These are phyloP conservation scores for Stenogyne calaminthoides DNA, from an alignment of 305 asterid species.

Conservation along the genomic window DNA sequence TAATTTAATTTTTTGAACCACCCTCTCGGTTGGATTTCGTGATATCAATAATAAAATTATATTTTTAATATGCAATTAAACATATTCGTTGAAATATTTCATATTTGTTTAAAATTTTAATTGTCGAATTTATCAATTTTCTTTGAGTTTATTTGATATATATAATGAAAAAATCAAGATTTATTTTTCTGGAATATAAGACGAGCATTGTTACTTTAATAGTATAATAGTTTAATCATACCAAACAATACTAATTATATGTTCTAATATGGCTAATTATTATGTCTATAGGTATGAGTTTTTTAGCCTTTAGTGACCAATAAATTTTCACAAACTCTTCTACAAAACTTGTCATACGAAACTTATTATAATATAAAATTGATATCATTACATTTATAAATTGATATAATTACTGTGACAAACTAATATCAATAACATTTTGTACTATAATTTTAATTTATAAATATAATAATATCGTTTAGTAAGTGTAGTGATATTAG, in stretches of 20 bases:
- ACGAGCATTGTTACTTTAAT: not conserved
- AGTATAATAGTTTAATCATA: too few relatives aligned
- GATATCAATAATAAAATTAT: slow-evolving; percentile 11
- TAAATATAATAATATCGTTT: too few relatives aligned
- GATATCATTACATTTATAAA: too few relatives aligned
- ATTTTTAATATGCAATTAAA: not conserved
- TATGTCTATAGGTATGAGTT: not conserved
- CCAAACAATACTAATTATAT: not conserved
- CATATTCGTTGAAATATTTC: not conserved
- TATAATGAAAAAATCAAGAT: not conserved
- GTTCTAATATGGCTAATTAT: too few relatives aligned
- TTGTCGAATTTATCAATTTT: not conserved
- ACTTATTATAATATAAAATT: too few relatives aligned
- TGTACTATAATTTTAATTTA: too few relatives aligned
- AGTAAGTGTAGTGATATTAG: too few relatives aligned
- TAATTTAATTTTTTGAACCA: not conserved
- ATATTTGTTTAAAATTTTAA: not conserved
- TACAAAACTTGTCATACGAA: too few relatives aligned
- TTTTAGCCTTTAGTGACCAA: not conserved
- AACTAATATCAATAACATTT: too few relatives aligned
- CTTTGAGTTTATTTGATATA: not conserved
- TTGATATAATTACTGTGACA: too few relatives aligned
- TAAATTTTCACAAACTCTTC: too few relatives aligned
- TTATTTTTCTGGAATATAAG: not conserved
- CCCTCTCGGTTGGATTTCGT: slow-evolving; percentile 23